Evolutionary conservation across 352 stramenopile species (phyloP), one percentile per base, ranked within the genome.

Genomic region (Phytophthora brassicae): DNA sequence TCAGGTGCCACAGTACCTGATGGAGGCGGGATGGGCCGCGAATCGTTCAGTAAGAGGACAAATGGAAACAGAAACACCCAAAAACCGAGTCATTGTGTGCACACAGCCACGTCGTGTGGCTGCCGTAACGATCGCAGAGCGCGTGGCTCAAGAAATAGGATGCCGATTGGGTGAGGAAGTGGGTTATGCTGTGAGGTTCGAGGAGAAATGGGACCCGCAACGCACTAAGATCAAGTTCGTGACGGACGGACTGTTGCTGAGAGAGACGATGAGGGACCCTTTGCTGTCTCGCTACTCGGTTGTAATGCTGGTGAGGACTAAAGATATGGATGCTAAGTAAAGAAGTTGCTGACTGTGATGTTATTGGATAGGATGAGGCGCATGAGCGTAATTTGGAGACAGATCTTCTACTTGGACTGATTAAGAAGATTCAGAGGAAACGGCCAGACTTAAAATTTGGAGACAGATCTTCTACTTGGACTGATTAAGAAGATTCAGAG

Each of bases 111-210:
- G 98, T 12, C 90, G 98, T 26, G 94, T 99, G 11, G 98, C 98
- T 29, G 97, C 97, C 22, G 99, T 99, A 84, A 98, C 88, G 47
- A 97, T 99, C 38, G 97, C 98, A 1, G 88, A 97, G 55, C 96
- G 98, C 47, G 98, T 99, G 6, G 92, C 97, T 2, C 74, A 98
- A 53, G 98, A 99, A 82, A 97, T 99, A 78, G 92, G 97, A 64
- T 92, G 94, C 28, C 84, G 80, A 42, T 56, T 99, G 6, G 97
- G 97, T 4, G 72, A 92, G 24, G 93, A 99, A 62, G 96, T 94
- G 6, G 97, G 97, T 3, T 99, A 99, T 56, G 96, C 90, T 20
- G 98, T 99, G 49, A 95, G 98, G n/a, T 99, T 99, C 70, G 97
- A 99, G 62, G 98, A 98, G 53, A 89, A 97, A 31, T 92, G 81